phyloP scores from a whole-genome alignment of 768 basidiomycete species.

The Cystobasidium tubakii region DNA sequence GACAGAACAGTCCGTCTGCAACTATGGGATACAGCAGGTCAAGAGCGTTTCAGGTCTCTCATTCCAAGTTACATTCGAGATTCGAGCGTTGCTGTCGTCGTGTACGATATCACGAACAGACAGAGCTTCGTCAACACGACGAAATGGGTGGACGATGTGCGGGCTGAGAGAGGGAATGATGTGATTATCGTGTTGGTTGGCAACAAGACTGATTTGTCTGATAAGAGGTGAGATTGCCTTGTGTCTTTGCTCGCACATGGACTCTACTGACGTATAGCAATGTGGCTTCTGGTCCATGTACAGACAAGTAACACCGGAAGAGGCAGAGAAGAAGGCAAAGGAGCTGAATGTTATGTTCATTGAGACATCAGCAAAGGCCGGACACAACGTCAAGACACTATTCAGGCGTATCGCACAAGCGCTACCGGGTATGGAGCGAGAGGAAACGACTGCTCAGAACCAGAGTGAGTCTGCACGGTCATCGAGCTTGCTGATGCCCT shows the following conservation, averaged over 20 bases:
- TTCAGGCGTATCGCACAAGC: slow-evolving; percentile 99
- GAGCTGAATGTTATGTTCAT: slow-evolving; percentile 95
- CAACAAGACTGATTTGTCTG: slow-evolving; percentile 97
- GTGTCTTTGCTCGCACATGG: background rate
- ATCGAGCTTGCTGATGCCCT: too few relatives aligned
- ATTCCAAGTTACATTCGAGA: slow-evolving; percentile 99
- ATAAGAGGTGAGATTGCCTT: slow-evolving; percentile 75
- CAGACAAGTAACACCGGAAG: slow-evolving; percentile 98
- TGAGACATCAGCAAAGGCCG: slow-evolving; percentile 98
- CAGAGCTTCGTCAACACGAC: slow-evolving; percentile 78
- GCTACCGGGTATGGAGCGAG: slow-evolving; percentile 79
- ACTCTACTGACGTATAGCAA: background rate
- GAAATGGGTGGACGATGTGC: slow-evolving; percentile 99
- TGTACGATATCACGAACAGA: slow-evolving; percentile 97
- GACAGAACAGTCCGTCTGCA: slow-evolving; percentile 96
- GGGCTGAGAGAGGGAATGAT: slow-evolving; percentile 92
- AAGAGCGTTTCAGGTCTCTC: slow-evolving; percentile 94
- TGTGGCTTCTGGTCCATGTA: background rate
- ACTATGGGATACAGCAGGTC: slow-evolving; percentile 97
- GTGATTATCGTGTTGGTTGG: slow-evolving; percentile 98
- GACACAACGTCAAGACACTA: slow-evolving; percentile 95
- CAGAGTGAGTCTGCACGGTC: slow-evolving; percentile 49
- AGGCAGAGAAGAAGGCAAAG: slow-evolving; percentile 83
- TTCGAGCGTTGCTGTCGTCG: slow-evolving; percentile 96
- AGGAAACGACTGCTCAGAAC: slow-evolving; percentile 57